phyloP scores from a whole-genome alignment of 2,329 filamentous ascomycete species.

The Blumeria graminis region DNA sequence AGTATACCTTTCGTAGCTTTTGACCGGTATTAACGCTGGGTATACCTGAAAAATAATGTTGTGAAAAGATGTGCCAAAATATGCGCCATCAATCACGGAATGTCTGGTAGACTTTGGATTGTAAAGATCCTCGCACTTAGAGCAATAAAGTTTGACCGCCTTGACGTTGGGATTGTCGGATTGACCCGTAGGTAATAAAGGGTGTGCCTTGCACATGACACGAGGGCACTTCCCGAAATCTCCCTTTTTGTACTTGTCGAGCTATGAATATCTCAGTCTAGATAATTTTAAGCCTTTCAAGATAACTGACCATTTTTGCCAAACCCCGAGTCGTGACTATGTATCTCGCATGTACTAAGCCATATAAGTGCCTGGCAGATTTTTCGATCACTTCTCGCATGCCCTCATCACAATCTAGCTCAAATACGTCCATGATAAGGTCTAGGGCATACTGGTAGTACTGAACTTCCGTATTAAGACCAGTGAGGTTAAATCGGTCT shows the following conservation, averaged over 20 bases:
- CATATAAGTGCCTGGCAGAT: slow-evolving; percentile 84
- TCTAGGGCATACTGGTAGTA: slow-evolving; percentile 98
- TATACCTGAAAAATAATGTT: slow-evolving; percentile 99
- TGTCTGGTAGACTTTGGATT: slow-evolving; percentile 96
- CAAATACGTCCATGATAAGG: slow-evolving; percentile 92
- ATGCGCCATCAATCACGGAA: slow-evolving; percentile 85
- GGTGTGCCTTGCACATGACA: slow-evolving; percentile 82
- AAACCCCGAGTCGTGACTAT: slow-evolving; percentile 88
- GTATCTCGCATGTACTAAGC: slow-evolving; percentile 84
- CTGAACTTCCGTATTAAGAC: slow-evolving; percentile 87
- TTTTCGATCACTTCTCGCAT: slow-evolving; percentile 97
- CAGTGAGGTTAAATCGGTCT: slow-evolving; percentile 93
- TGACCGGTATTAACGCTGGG: slow-evolving; percentile 65
- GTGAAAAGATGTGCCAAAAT: slow-evolving; percentile 95
- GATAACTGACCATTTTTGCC: slow-evolving; percentile 64
- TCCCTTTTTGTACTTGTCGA: slow-evolving; percentile 96
- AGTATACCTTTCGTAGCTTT: slow-evolving; percentile 66
- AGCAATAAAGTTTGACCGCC: slow-evolving; percentile 90
- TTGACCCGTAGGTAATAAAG: slow-evolving; percentile 81
- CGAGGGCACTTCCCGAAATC: slow-evolving; percentile 97
- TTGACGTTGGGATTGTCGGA: slow-evolving; percentile 72
- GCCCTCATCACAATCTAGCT: slow-evolving; percentile 94
- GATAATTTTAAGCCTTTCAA: background rate
- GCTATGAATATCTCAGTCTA: slow-evolving; percentile 25
- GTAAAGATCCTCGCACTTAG: slow-evolving; percentile 93